Evolutionary conservation across 441 rosid genomes (phyloP).

Genomic region (Gossypium schwendimanii): DNA sequence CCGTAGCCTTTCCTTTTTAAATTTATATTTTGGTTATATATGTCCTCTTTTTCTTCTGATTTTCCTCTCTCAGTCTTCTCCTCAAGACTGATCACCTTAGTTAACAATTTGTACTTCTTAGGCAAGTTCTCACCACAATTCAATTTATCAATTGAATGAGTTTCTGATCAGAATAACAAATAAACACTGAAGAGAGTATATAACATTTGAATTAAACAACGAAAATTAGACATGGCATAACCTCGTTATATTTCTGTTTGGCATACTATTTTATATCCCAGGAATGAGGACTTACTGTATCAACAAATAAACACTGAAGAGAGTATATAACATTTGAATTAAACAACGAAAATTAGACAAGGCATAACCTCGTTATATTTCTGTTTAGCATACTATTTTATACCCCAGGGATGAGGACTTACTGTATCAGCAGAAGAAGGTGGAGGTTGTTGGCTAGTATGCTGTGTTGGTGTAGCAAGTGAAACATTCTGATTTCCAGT

Average conservation of each 20-base stretch:
- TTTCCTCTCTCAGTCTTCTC: not conserved
- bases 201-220: not conserved
- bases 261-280: not conserved
- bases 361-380: not conserved
- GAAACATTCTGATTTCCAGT: conserved; percentile 47
- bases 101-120: not conserved
- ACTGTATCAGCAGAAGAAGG: conserved; percentile 49
- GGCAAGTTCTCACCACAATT: not conserved
- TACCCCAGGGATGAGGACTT: conserved; percentile 20
- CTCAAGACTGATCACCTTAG: not conserved
- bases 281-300: conserved; percentile 38
- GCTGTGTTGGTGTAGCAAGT: conserved; percentile 39
- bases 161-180: not conserved
- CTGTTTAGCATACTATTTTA: not conserved
- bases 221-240: not conserved
- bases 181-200: not conserved
- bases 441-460: conserved; percentile 47
- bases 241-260: not conserved
- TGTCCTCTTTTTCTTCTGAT: not conserved
- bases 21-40: not conserved
- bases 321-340: not conserved
- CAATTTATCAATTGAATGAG: not conserved
- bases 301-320: conserved; percentile 8
- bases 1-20: not conserved
- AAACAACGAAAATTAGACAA: not conserved